Evolutionary conservation across 139 green algal genomes (phyloP).

Genomic region (Coelastrella sp.): DNA sequence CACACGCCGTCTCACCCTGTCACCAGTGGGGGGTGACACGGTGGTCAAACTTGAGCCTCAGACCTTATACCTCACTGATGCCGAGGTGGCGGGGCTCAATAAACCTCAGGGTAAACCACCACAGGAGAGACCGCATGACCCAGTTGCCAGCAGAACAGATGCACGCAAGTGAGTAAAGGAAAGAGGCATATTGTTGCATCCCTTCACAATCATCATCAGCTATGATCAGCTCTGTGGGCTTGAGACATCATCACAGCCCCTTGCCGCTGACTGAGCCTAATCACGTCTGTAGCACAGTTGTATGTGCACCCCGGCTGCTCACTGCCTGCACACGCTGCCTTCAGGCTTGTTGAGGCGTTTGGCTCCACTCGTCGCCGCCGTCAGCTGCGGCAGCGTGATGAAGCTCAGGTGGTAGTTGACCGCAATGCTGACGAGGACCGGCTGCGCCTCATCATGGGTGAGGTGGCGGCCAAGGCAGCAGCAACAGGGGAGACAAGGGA

Average conservation of each 20-base stretch:
- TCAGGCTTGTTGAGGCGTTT: constrained; percentile 68
- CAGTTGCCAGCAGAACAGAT: neutral
- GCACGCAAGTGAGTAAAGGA: neutral
- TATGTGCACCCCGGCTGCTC: neutral
- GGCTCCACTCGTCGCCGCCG: constrained; percentile 60
- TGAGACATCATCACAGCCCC: neutral
- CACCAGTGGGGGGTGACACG: neutral
- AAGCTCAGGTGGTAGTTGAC: constrained; percentile 53
- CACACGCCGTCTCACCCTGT: neutral
- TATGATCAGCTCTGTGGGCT: no score
- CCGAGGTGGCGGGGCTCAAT: constrained; percentile 6
- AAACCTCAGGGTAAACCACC: neutral
- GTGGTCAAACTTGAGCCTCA: constrained; percentile 15
- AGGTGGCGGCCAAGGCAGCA: constrained; percentile 32
- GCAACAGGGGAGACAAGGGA: constrained; percentile 43
- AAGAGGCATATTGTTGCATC: no score
- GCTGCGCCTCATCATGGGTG: constrained; percentile 36
- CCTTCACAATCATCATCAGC: no score
- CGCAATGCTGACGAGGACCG: constrained; percentile 44
- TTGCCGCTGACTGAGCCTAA: neutral
- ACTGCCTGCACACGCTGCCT: neutral
- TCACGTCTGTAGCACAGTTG: neutral
- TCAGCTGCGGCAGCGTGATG: constrained; percentile 62
- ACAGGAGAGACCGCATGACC: neutral
- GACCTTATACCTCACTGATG: neutral